Evolutionary conservation across 768 basidiomycete genomes (phyloP).

Genomic region (Boletus tylopilopsis): DNA sequence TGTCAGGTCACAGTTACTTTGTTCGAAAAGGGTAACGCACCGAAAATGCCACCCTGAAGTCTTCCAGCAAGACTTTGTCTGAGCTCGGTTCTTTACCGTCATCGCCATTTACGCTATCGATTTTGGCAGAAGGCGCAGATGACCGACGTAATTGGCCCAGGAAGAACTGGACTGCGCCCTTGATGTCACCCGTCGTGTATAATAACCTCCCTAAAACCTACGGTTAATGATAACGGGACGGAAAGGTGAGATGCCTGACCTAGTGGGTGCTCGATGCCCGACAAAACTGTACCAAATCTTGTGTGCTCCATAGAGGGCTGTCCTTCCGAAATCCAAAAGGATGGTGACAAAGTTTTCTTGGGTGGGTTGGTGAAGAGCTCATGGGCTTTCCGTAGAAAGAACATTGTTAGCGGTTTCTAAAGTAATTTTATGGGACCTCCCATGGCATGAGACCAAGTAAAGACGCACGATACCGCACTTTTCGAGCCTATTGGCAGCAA

Average conservation of each 20-base stretch:
- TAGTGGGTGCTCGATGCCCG: constrained; percentile 76
- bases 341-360: constrained; percentile 64
- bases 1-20: background rate
- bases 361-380: constrained; percentile 52
- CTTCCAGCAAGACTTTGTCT: constrained; percentile 77
- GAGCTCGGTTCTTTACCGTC: constrained; percentile 35
- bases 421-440: constrained; percentile 1
- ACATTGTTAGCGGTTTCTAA: constrained; percentile 83
- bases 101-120: constrained; percentile 19
- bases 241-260: constrained; percentile 39
- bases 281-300: constrained; percentile 60
- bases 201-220: constrained; percentile 64
- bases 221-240: constrained; percentile 6
- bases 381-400: constrained; percentile 71
- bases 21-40: constrained; percentile 40
- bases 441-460: constrained; percentile 3
- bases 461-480: constrained; percentile 77
- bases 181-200: constrained; percentile 86
- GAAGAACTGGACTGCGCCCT: constrained; percentile 75
- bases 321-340: constrained; percentile 76
- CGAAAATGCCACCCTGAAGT: constrained; percentile 82
- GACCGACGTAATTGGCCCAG: constrained; percentile 62
- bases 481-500: constrained; percentile 73
- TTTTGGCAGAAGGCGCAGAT: constrained; percentile 18
- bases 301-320: constrained; percentile 34